Conservation (phyloP, 441 rosid genomes). For the Adansonia gregorii region DNA sequence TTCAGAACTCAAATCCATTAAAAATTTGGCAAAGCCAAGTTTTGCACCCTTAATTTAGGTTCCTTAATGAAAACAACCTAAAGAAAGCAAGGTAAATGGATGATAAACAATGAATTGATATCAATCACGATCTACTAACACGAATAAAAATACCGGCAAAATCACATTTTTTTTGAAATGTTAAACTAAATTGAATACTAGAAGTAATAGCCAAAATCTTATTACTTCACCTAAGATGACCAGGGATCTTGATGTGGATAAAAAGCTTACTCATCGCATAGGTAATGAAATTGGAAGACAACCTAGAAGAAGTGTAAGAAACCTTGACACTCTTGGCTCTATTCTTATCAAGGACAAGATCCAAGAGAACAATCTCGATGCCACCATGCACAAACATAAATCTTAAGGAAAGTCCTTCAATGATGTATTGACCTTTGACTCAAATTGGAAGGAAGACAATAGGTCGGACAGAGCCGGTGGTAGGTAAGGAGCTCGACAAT, state of each 20-base stretch:
- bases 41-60: not conserved
- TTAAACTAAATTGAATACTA: conserved; percentile 15
- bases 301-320: conserved; percentile 79
- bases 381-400: conserved; percentile 93
- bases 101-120: not conserved
- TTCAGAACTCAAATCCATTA: not conserved
- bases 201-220: not conserved
- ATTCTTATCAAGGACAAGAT: conserved; percentile 83
- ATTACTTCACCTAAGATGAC: conserved; percentile 60
- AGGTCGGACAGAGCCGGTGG: conserved; percentile 79
- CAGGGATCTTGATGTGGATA: conserved; percentile 95
- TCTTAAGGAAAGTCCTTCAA: conserved; percentile 88
- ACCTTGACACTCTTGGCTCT: conserved; percentile 72
- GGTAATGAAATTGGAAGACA: conserved; percentile 67
- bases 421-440: conserved; percentile 91
- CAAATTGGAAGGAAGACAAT: conserved; percentile 84
- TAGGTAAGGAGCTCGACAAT: conserved; percentile 91
- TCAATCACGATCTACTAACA: not conserved
- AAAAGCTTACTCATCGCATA: conserved; percentile 92
- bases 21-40: not conserved
- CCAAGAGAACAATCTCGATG: conserved; percentile 75
- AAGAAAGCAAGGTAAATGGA: not conserved
- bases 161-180: not conserved
- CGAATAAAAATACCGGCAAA: not conserved
- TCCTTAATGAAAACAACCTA: not conserved